Conservation (phyloP, 1,284 basidiomycete genomes). For the Tilletia setariae region DNA sequence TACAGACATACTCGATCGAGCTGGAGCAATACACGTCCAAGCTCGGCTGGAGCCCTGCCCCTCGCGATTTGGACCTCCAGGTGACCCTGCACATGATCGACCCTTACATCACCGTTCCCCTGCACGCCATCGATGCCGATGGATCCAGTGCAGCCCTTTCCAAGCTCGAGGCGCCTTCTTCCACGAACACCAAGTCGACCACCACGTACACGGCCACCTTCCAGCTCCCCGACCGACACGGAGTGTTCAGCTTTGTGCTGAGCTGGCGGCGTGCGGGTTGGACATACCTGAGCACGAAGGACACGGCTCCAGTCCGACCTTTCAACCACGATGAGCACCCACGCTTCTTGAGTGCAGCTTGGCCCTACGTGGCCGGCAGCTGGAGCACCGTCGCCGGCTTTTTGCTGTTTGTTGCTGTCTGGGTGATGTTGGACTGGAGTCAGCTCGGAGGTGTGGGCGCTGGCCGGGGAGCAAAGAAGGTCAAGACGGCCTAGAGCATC, state of each 20-base stretch:
- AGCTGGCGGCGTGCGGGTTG: constrained; percentile 83
- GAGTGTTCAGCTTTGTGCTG: constrained; percentile 92
- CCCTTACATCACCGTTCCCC: constrained; percentile 56
- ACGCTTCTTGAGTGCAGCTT: constrained; percentile 85
- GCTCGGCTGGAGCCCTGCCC: constrained; percentile 69
- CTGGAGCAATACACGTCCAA: constrained; percentile 66
- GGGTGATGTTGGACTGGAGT: constrained; percentile 56
- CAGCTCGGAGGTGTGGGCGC: not conserved
- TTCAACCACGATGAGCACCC: constrained; percentile 92
- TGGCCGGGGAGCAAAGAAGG: constrained; percentile 9
- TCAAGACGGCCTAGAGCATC: not conserved
- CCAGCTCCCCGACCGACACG: constrained; percentile 86
- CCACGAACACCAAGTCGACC: constrained; percentile 43
- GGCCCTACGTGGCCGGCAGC: constrained; percentile 89
- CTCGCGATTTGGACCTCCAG: constrained; percentile 72
- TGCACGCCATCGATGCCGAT: constrained; percentile 25
- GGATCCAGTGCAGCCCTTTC: constrained; percentile 11
- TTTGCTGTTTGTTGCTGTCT: constrained; percentile 75
- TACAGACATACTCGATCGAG: constrained; percentile 70
- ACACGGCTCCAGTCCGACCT: constrained; percentile 81
- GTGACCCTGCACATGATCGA: constrained; percentile 98
- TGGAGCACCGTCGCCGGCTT: constrained; percentile 80
- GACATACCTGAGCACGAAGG: constrained; percentile 67
- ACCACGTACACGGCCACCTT: constrained; percentile 71
- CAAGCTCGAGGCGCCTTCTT: constrained; percentile 48